Base-by-base conservation (phyloP, 2,329 filamentous ascomycete species). In the Penicillium sp. region DNA sequence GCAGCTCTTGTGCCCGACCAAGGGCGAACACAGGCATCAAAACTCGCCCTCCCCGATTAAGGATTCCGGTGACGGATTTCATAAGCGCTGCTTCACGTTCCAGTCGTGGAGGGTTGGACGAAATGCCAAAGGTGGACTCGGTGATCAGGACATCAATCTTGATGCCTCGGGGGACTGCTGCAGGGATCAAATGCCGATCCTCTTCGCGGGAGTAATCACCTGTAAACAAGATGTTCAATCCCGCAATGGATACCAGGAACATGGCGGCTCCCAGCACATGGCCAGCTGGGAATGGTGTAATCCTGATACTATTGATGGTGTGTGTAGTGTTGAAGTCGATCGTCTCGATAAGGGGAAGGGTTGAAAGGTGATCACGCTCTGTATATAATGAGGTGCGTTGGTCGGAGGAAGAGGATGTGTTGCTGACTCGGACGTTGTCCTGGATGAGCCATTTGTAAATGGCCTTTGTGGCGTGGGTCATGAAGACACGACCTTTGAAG, bases 371-470 rank as follows among this genome's bases (percentile, higher is more conserved):
- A 73, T 99, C 95, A 68, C 94, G 89, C 78, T 99, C 95, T 1
- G 92, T 97, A 75, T 97, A 99, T 48, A 98, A 87, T 42, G 86
- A 83, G 25, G 85, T 85, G 65, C 85, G 82, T 63, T 86, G 84
- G 68, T 87, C 84, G 2, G 85, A 85, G 5, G 84, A 86, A 52
- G 84, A 86, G 2, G 83, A 82, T 35, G 72, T 91, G 83, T 82
- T 95, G 84, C 70, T 90, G 34, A 99, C 93, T 60, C 95, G 89
- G 47, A 99, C 91, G 67, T 92, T 96, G 78, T 99, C 95, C 76
- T 96, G 92, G 63, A 98, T 97, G 54, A 98, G 87, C 94, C 95
- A 98, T 79, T 98, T 98, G 85, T 99, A 99, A 75, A 99, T 99
- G 69, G 95, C 95, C 77, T 99, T 98, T 49, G 95, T 99, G 1